Percentiles rank a stretch among this genome's conserved stretches.
phyloP scores from a whole-genome alignment of 305 asterid species.

The Ilex paraguariensis region DNA sequence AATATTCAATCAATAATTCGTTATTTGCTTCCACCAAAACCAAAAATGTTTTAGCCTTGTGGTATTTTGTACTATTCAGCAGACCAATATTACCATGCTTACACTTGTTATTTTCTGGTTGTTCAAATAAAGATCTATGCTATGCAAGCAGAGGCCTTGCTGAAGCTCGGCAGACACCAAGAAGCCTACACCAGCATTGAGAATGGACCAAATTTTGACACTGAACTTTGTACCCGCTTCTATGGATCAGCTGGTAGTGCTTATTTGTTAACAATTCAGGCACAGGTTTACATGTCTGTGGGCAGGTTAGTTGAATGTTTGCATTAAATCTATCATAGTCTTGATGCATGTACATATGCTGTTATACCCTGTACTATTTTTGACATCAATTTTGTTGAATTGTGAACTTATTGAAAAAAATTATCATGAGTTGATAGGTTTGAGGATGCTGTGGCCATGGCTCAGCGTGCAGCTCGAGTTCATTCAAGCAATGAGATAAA shows the following conservation, averaged over 20 bases:
- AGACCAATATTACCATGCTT: not conserved
- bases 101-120: not conserved
- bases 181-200: constrained; percentile 39
- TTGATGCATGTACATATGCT: not conserved
- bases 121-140: constrained; percentile 31
- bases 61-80: too few relatives aligned
- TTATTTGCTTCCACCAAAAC: not conserved
- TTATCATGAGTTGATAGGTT: constrained; percentile 30
- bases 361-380: too few relatives aligned
- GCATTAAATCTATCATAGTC: not conserved
- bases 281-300: constrained; percentile 40
- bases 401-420: not conserved
- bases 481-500: constrained; percentile 27
- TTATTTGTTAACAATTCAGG: constrained; percentile 23
- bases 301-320: constrained; percentile 36
- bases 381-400: too few relatives aligned
- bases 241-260: constrained; percentile 40
- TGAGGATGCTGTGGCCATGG: constrained; percentile 45
- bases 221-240: constrained; percentile 19
- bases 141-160: constrained; percentile 48
- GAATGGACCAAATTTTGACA: constrained; percentile 21
- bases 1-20: not conserved
- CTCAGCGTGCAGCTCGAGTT: constrained; percentile 33
- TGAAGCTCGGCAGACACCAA: constrained; percentile 45
- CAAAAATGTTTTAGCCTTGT: too few relatives aligned